Evolutionary conservation across 2,329 filamentous ascomycete species (phyloP), one percentile per base, ranked within the genome.

Genomic region (Aspergillus caelatus): DNA sequence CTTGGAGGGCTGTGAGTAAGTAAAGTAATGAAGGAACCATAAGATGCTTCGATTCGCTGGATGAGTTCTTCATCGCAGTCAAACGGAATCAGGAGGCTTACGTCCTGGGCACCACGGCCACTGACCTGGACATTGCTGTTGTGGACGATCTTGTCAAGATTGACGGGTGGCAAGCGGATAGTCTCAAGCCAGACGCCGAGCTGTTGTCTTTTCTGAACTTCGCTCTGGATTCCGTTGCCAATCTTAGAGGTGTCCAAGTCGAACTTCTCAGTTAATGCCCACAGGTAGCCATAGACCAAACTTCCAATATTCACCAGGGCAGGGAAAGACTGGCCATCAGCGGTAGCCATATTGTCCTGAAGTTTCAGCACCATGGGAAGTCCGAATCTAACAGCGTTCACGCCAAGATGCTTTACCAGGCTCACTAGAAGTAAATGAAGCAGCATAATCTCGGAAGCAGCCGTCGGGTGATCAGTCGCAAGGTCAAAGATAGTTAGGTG

Each of bases 401-500:
- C 88, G 4, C 94, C 94, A 0, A 97, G 84, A 62, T 88, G 89
- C 62, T 88, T 84, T 10, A 93, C 86, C n/a, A 97, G 83, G 61
- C 87, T 91, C 12, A 87, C 83, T 43, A 97, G 84, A 12, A 97
- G 83, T 4, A 93, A 82, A 72, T 97, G 93, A 10, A 96, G 81
- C 16, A 96, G 79, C 32, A 92, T 80, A 34, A 96, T 85, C 70
- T 96, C 93, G 0, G 87, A 83, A 65, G 95, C 91, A 52, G 86
- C 89, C 30, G 89, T 85, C 26, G 91, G 84, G 68, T 84, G 88
- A 70, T 95, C 90, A 26, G 94, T 80, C 9, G 92, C 91, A 68
- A 91, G 92, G 75, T 98, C 94, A 76, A 96, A 97, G n/a, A 95
- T 86, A 57, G 91, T 89, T 52, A 97, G 84, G 78, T 97, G 94